Conservation (phyloP, 805 yeast genomes). For the Candida nonsorbophila region DNA sequence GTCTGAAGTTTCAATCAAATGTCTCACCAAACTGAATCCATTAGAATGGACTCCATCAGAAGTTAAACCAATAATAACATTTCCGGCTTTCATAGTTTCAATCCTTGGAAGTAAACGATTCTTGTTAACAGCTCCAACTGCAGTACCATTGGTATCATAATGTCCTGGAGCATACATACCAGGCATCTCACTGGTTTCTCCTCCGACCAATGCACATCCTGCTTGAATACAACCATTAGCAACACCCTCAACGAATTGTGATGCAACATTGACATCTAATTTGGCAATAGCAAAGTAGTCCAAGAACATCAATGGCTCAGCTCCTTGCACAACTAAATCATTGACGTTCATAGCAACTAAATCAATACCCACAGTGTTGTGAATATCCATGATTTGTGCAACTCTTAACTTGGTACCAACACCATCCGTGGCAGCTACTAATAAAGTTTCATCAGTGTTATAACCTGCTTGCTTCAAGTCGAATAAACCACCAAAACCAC, state of each 20-base stretch:
- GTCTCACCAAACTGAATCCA: constrained; percentile 92
- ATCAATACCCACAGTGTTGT: constrained; percentile 98
- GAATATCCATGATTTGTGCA: constrained; percentile 85
- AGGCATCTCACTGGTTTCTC: constrained; percentile 99
- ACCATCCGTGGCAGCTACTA: constrained; percentile 98
- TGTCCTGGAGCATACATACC: constrained; percentile 95
- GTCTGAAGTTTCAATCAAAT: constrained; percentile 73
- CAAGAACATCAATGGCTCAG: constrained; percentile 91
- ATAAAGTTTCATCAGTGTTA: constrained; percentile 67
- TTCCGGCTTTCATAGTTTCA: constrained; percentile 67
- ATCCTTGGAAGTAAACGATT: constrained; percentile 67
- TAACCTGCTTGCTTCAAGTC: constrained; percentile 88
- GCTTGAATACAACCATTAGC: constrained; percentile 93
- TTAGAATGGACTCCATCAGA: constrained; percentile 96
- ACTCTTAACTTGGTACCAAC: constrained; percentile 95
- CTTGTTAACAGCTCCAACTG: constrained; percentile 92
- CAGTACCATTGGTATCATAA: constrained; percentile 97
- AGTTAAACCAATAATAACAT: constrained; percentile 78
- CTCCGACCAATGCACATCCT: constrained; percentile 98
- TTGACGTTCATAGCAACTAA: constrained; percentile 98
- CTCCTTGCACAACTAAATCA: constrained; percentile 97
- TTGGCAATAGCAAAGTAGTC: constrained; percentile 97
- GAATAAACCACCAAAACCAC: constrained; percentile 97
- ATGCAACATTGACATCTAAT: constrained; percentile 77
- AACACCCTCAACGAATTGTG: constrained; percentile 89